phyloP scores from a whole-genome alignment of 441 rosid species.

The Monsonia emarginata region DNA sequence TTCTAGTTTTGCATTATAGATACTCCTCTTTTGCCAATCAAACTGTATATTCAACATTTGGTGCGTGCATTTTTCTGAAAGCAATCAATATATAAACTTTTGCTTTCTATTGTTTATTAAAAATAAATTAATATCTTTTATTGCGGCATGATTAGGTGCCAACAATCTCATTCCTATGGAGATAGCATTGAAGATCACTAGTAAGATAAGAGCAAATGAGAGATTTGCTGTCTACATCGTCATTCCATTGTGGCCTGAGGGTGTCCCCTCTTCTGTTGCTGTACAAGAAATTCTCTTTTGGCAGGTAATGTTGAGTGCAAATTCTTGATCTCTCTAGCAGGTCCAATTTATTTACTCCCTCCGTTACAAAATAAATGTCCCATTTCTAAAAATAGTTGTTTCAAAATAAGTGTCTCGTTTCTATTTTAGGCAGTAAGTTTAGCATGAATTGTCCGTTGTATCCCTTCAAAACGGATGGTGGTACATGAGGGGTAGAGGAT shows the following conservation, averaged over 20 bases:
- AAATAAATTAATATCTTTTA: too few species aligned
- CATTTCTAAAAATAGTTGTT: too few species aligned
- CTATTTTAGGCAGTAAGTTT: too few species aligned
- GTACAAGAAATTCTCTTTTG: conserved; percentile 88
- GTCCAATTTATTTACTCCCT: too few species aligned
- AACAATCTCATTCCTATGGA: conserved; percentile 92
- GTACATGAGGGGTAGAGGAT: too few species aligned
- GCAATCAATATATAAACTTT: not conserved
- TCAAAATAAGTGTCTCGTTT: too few species aligned
- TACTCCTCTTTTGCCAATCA: too few species aligned
- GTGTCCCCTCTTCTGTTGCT: conserved; percentile 73
- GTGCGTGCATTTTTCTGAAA: not conserved
- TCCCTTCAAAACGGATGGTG: too few species aligned
- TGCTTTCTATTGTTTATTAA: not conserved
- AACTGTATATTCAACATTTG: too few species aligned
- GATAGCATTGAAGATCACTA: conserved; percentile 82
- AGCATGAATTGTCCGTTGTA: too few species aligned
- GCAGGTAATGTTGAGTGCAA: conserved; percentile 47
- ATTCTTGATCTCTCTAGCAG: conserved; percentile 12
- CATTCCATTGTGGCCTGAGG: conserved; percentile 97
- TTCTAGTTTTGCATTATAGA: too few species aligned
- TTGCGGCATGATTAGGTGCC: conserved; percentile 59
- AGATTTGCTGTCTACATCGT: conserved; percentile 86
- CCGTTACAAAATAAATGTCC: too few species aligned
- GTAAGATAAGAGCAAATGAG: conserved; percentile 77